phyloP scores from a whole-genome alignment of 2,329 filamentous ascomycete genomes.

The Lomentospora prolificans region DNA sequence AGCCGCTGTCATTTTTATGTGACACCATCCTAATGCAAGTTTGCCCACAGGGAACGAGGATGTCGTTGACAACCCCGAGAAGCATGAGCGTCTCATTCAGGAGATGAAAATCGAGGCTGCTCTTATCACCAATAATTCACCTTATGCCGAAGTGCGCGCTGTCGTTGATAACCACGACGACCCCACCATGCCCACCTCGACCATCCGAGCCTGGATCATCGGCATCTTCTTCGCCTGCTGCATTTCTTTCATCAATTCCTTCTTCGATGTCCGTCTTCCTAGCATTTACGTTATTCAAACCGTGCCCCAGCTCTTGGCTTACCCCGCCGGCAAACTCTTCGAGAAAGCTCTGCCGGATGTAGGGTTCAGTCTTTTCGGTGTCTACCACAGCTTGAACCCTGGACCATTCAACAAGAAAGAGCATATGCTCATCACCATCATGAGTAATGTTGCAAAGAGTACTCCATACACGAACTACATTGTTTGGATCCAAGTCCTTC shows the following conservation, averaged over 20 bases:
- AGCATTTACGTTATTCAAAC: constrained; percentile 24
- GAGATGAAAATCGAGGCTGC: constrained; percentile 23
- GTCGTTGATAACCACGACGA: constrained; percentile 29
- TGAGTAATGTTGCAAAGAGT: constrained; percentile 49
- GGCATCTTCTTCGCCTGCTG: constrained; percentile 21
- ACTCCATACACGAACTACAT: constrained; percentile 45
- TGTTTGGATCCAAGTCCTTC: constrained; percentile 42
- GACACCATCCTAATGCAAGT: background rate
- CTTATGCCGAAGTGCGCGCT: constrained; percentile 25
- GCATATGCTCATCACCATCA: constrained; percentile 51
- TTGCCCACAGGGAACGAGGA: constrained; percentile 17
- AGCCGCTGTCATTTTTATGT: background rate
- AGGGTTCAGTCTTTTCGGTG: constrained; percentile 32
- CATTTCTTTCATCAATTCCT: constrained; percentile 22
- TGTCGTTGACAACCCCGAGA: constrained; percentile 25
- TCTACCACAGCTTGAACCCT: constrained; percentile 41
- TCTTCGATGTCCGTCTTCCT: constrained; percentile 27
- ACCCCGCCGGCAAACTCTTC: constrained; percentile 36
- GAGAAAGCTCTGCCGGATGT: constrained; percentile 41
- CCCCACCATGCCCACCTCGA: constrained; percentile 22
- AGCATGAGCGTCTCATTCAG: constrained; percentile 20
- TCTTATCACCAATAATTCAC: constrained; percentile 19
- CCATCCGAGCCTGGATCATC: constrained; percentile 24
- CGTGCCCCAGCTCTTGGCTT: constrained; percentile 26
- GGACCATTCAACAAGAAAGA: constrained; percentile 51